phyloP scores from a whole-genome alignment of 306 rosid genomes.

The Trifolium pratense region DNA sequence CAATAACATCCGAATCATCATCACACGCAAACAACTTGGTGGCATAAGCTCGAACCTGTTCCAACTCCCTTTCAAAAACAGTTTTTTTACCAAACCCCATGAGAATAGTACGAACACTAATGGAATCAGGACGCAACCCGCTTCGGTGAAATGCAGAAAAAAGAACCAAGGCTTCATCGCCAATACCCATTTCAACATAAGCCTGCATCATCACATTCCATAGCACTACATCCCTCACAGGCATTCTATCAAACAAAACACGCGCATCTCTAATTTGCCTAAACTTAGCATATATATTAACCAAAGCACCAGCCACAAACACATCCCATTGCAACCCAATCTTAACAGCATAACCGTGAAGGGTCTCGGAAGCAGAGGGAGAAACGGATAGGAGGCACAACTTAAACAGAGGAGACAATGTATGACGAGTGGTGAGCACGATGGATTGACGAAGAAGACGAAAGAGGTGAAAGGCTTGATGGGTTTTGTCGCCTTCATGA shows the following conservation, averaged over 20 bases:
- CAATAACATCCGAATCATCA: slow-evolving; percentile 50
- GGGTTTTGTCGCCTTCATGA: slow-evolving; percentile 29
- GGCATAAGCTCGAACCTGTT: slow-evolving; percentile 72
- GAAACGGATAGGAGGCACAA: slow-evolving; percentile 54
- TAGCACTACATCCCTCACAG: slow-evolving; percentile 67
- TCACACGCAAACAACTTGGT: slow-evolving; percentile 48
- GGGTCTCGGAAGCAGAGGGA: slow-evolving; percentile 58
- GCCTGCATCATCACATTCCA: slow-evolving; percentile 87
- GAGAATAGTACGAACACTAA: slow-evolving; percentile 57
- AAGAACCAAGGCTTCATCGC: slow-evolving; percentile 52
- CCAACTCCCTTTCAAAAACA: slow-evolving; percentile 51
- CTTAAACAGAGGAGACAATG: slow-evolving; percentile 76
- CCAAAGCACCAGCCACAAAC: slow-evolving; percentile 74
- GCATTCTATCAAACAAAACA: slow-evolving; percentile 68
- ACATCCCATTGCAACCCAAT: slow-evolving; percentile 71
- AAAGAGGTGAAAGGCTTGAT: slow-evolving; percentile 61
- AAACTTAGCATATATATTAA: slow-evolving; percentile 67
- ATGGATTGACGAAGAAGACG: slow-evolving; percentile 57
- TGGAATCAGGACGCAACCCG: slow-evolving; percentile 58
- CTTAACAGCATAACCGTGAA: slow-evolving; percentile 73
- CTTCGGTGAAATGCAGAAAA: slow-evolving; percentile 66
- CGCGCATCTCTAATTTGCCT: slow-evolving; percentile 64
- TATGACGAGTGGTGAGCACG: slow-evolving; percentile 57
- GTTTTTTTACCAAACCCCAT: slow-evolving; percentile 44
- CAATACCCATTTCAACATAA: slow-evolving; percentile 57